Base-by-base conservation (phyloP, 495 filamentous ascomycete species). In the Pseudevernia furfuracea region DNA sequence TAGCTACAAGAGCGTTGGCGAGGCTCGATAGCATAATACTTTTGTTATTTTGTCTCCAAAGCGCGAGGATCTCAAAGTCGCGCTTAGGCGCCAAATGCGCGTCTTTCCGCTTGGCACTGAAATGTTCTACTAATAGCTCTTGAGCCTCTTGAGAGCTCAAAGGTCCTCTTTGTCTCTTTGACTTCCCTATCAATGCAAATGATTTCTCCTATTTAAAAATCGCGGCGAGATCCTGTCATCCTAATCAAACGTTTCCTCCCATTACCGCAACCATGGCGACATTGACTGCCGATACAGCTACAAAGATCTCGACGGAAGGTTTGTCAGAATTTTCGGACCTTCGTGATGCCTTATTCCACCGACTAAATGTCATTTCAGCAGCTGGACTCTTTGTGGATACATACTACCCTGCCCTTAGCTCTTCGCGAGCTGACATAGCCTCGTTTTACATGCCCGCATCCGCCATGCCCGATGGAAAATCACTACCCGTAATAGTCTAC, bases 401-500 rank as follows among this genome's bases (percentile, higher is more conserved):
- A 7, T 86, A 80, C 69, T 82, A 83, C 63, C 74, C 74, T 0
- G 80, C 86, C 6, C 78, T 90, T 14, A 72, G 83, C n/a, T 74
- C 74, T 23, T 78, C 83, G 60, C 81, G 84, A 62, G 65, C 70
- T 30, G 72, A 76, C 10, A 79, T 90, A 59, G 68, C 78, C 58
- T 78, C 79, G 19, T 89, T 81, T 75, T 90, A 89, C 73, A 69
- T 77, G 38, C 72, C 76, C 23, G 69, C 77, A 23, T 73, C 79
- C 9, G 70, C 77, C 4, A 68, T 74, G 62, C 66, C 73, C 11
- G 74, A 75, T 46, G 74, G 73, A 49, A 78, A 74, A 62, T 46
- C 67, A 12, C 55, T 78, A 38, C 79, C 83, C 1, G 78, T 76
- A 32, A 87, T 90, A 57, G 74, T 84, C 7, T 88, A 84, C 79